phyloP scores from a whole-genome alignment of 2,329 filamentous ascomycete species.

The Trichoderma atrobrunneum region DNA sequence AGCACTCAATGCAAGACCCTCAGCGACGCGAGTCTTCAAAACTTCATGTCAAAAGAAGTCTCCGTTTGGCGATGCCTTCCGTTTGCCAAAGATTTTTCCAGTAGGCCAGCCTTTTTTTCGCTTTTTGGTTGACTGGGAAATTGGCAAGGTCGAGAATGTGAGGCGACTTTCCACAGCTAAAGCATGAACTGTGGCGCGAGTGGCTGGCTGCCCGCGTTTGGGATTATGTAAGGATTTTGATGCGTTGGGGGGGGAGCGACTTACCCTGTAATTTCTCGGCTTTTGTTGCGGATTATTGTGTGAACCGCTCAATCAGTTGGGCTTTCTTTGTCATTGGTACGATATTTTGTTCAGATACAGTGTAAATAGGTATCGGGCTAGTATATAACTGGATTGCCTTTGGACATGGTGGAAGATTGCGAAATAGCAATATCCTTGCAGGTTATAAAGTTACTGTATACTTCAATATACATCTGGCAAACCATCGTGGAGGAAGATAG shows the following conservation, averaged over 20 bases:
- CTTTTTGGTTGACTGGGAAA: not conserved
- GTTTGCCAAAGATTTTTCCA: not conserved
- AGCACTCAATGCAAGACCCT: not conserved
- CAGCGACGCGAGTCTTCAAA: not conserved
- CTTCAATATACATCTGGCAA: too few relatives aligned
- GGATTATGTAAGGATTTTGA: conserved; percentile 4
- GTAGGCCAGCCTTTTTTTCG: not conserved
- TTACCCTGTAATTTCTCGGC: not conserved
- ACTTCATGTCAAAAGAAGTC: not conserved
- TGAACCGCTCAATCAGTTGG: not conserved
- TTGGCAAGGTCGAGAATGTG: not conserved
- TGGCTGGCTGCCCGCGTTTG: conserved; percentile 9
- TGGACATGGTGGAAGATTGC: not conserved
- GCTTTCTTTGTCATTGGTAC: not conserved
- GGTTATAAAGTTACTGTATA: too few relatives aligned
- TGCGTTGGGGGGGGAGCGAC: not conserved
- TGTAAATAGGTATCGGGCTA: not conserved
- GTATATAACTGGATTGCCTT: too few relatives aligned
- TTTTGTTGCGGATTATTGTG: not conserved
- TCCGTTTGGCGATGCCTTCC: not conserved
- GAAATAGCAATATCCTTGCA: not conserved
- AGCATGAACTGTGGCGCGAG: conserved; percentile 14
- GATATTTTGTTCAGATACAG: not conserved
- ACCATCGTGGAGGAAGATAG: too few relatives aligned
- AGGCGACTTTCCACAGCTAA: conserved; percentile 9